Percentiles rank a stretch among this genome's conserved stretches.
Evolutionary conservation across 129 eudicot species (phyloP).

Genomic region (Chrysanthemum makinoi): DNA sequence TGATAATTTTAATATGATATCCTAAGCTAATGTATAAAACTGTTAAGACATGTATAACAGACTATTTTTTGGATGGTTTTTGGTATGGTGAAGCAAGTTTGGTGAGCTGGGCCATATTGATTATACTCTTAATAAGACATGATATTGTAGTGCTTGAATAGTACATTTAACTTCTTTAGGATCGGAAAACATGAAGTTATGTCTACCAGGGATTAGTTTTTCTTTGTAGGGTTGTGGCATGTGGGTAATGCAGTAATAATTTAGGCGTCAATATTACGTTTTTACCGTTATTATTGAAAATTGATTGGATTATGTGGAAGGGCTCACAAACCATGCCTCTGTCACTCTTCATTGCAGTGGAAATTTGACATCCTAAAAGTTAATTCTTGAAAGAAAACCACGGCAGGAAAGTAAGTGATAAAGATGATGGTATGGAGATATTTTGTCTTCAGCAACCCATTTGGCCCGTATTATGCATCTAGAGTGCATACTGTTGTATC

Average conservation of each 20-base stretch:
- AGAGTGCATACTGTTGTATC: not conserved
- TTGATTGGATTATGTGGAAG: slow-evolving; percentile 18
- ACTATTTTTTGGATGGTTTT: no score
- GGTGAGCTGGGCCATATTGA: not conserved
- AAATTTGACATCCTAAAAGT: slow-evolving; percentile 14
- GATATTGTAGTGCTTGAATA: no score
- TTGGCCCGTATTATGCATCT: slow-evolving; percentile 36
- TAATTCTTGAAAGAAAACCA: slow-evolving; percentile 15
- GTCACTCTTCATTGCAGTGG: slow-evolving; percentile 25
- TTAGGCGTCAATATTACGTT: not conserved
- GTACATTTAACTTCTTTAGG: no score
- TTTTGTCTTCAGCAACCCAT: slow-evolving; percentile 31
- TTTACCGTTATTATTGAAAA: slow-evolving; percentile 15
- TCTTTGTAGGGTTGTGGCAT: no score
- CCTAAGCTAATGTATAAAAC: no score
- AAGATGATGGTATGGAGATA: slow-evolving; percentile 53
- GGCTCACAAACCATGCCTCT: slow-evolving; percentile 32
- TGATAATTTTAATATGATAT: no score
- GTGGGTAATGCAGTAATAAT: no score
- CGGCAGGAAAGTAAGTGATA: slow-evolving; percentile 30
- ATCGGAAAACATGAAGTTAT: not conserved
- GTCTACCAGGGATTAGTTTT: not conserved
- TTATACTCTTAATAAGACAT: not conserved
- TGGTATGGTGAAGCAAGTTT: not conserved
- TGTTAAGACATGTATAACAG: no score